phyloP scores from a whole-genome alignment of 441 rosid species.

The Pelargonium australe region DNA sequence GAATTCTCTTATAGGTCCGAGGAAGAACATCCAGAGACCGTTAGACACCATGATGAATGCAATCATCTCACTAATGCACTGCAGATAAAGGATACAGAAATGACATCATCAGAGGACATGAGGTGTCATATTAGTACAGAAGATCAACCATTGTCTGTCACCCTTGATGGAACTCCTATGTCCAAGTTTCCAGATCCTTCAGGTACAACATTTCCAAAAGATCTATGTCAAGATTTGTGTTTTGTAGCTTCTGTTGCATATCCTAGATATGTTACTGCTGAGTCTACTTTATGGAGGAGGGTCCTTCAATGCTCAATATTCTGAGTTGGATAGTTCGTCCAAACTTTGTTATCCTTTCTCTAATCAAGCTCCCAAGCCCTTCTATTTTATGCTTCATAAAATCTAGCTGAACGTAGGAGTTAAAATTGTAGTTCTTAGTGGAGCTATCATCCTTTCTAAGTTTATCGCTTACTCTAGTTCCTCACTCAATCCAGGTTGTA shows the following conservation, averaged over 20 bases:
- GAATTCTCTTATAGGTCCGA: conserved; percentile 16
- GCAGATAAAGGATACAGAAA: conserved; percentile 19
- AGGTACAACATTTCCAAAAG: conserved; percentile 26
- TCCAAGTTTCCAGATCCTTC: conserved; percentile 31
- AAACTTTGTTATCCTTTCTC: conserved; percentile 2
- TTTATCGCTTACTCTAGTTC: conserved; percentile 1
- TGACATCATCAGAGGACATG: conserved; percentile 15
- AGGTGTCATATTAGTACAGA: conserved; percentile 14
- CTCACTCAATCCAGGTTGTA: neutral
- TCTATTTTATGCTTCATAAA: neutral
- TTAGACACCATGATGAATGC: conserved; percentile 17
- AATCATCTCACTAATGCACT: conserved; percentile 20
- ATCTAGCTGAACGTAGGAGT: conserved; percentile 8
- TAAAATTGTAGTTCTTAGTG: neutral
- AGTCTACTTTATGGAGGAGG: neutral
- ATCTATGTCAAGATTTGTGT: neutral
- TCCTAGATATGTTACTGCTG: conserved; percentile 1
- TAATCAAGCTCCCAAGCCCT: neutral
- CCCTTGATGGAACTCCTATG: conserved; percentile 34
- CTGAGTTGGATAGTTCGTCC: conserved; percentile 4
- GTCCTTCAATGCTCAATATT: neutral
- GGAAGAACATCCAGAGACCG: conserved; percentile 13
- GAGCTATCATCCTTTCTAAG: neutral
- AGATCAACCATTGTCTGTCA: conserved; percentile 29
- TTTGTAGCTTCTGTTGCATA: neutral